Percentiles rank a stretch among this genome's conserved stretches.
phyloP scores from a whole-genome alignment of 371 early-diverging fungal genomes.

The Circinella umbellata region DNA sequence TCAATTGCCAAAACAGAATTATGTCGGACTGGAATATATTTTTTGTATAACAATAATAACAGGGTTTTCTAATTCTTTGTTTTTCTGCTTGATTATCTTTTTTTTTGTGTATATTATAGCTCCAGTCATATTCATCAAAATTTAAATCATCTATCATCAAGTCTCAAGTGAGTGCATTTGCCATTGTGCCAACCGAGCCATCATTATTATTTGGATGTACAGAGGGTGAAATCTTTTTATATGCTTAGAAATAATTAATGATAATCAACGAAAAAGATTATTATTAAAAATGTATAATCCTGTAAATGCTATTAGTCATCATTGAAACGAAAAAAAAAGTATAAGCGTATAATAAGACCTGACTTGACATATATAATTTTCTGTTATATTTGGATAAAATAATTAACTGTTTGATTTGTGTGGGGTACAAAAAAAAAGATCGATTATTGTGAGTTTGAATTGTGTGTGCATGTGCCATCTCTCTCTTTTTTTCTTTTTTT shows the following conservation, averaged over 20 bases:
- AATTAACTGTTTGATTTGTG: background rate
- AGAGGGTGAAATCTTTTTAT: slow-evolving; percentile 69
- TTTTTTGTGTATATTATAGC: slow-evolving; percentile 31
- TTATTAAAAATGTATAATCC: background rate
- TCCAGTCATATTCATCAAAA: slow-evolving; percentile 68
- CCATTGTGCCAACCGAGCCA: slow-evolving; percentile 66
- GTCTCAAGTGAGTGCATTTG: slow-evolving; percentile 65
- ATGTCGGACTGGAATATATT: background rate
- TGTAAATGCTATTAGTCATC: slow-evolving; percentile 11
- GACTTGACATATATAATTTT: too few species aligned
- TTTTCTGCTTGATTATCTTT: background rate
- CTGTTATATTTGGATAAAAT: too few species aligned
- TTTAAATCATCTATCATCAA: slow-evolving; percentile 68
- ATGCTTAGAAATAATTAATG: slow-evolving; percentile 43
- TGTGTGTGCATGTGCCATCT: background rate
- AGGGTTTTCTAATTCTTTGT: background rate
- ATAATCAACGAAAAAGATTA: background rate
- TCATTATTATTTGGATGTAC: slow-evolving; percentile 63
- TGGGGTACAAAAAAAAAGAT: background rate
- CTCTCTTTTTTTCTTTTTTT: slow-evolving; percentile 5
- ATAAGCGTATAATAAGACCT: too few species aligned
- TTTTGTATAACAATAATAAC: background rate
- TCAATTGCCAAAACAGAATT: too few species aligned
- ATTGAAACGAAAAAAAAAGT: background rate
- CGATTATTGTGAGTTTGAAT: background rate